Evolutionary conservation across 2,329 filamentous ascomycete species (phyloP), one percentile per base, ranked within the genome.

Genomic region (Thermoascus crustaceus): DNA sequence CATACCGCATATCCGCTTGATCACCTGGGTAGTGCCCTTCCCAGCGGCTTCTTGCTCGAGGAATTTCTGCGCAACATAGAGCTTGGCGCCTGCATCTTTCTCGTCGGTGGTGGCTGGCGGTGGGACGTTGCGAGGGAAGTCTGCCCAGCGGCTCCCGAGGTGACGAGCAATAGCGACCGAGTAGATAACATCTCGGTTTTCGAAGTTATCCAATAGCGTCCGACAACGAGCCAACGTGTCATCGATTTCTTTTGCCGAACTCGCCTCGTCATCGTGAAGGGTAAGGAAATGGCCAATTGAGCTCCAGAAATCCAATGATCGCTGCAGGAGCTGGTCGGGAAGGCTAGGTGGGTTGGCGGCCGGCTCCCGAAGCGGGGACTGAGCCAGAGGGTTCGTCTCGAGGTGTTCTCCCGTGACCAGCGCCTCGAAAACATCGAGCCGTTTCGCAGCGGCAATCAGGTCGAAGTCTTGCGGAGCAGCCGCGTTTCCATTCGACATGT

Each of bases 101-200:
- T 85, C 81, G 50, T 81, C 78, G 4, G 78, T 66, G 39, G 78
- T 75, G 30, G 73, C 69, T 1, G 75, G 72, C 30, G 63, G 58
- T 5, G 73, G 63, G 16, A 71, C 67, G 40, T 65, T 72, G 43
- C 73, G 73, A 20, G 75, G 75, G 44, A 72, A 73, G 7, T 76
- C 66, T 9, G 73, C 73, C 51, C 73, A 77, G 30, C 78, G 75
- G 20, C 78, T 77, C 30, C 82, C 79, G 32, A 87, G 70, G 43
- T 88, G 78, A 17, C 86, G 78, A 10, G 83, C 78, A 37, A 94
- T 76, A 6, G 84, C 85, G 45, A 94, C 81, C 0, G 85, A 91
- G 61, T 94, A 94, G 38, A 95, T 75, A 11, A 94, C 81, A 55
- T 95, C 87, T 35, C 88, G 78, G 51, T 89, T 91, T 63, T 95